Evolutionary conservation across 768 basidiomycete genomes (phyloP), one percentile per base, ranked within the genome.

Genomic region (Rossbeevera mucosa): DNA sequence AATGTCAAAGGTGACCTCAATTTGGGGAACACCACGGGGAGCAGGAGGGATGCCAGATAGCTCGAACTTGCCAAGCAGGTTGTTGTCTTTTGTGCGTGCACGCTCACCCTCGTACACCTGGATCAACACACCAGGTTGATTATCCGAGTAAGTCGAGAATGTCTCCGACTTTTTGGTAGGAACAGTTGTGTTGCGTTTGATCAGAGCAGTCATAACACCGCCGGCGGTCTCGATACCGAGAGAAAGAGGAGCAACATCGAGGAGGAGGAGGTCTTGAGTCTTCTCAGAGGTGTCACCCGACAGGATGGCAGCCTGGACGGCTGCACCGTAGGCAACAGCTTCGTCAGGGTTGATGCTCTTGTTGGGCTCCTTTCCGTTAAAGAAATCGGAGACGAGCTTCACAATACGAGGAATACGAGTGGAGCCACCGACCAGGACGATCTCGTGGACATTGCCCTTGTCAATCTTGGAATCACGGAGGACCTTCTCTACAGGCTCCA

Each of bases 321-420:
- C 95, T 51, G 95, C 95, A 79, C 95, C 94, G 71, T 96, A 96
- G 18, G 95, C 95, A 53, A 98, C 94, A 51, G 95, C 94, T 76
- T 97, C 95, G 60, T 98, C 95, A 48, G 95, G 95, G 85, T 98
- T 97, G 80, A 98, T 97, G 76, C 88, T 88, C 82, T 94, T 96
- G 81, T 93, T 94, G 64, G 92, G 94, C 77, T 96, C 94, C 80
- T 94, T 94, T 70, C 94, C 94, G 71, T 91, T 91, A 81, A 97
- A 97, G 83, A 90, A 96, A 74, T 97, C 94, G 59, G 91, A 94
- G 52, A 98, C 91, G 68, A 97, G 90, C 75, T 96, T 94, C 70
- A 92, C 86, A 65, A 98, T 88, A 72, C 91, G 90, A 60, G 95
- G 95, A 59, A 98, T 97, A 83, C 94, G 94, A 51, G 95, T 97